Percentiles rank a stretch among this genome's conserved stretches.
Conservation (phyloP, 331 rosid species). For the Quercus tomentella region DNA sequence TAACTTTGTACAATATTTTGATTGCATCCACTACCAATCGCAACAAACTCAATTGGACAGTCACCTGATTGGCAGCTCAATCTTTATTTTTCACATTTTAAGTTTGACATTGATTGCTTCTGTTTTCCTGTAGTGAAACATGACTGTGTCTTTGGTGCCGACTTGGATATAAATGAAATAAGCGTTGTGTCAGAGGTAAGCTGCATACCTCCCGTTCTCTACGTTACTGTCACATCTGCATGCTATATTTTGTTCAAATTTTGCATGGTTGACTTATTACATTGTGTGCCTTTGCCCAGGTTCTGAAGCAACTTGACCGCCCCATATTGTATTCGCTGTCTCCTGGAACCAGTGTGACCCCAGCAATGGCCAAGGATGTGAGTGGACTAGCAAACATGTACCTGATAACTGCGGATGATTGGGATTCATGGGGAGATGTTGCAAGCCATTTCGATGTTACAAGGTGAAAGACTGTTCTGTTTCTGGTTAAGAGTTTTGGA, state of each 20-base stretch:
- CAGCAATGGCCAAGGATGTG: too few species aligned
- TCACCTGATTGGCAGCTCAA: background rate
- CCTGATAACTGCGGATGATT: slow-evolving; percentile 89
- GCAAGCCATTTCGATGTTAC: background rate
- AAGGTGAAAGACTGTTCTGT: slow-evolving; percentile 38
- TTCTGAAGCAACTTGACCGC: slow-evolving; percentile 55
- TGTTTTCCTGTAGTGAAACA: too few species aligned
- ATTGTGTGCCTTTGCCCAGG: slow-evolving; percentile 36
- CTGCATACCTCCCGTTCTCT: slow-evolving; percentile 6
- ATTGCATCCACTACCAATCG: background rate
- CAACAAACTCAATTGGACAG: background rate
- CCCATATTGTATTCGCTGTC: too few species aligned
- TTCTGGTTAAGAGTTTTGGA: slow-evolving; percentile 7
- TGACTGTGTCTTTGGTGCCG: too few species aligned
- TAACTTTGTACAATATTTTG: background rate
- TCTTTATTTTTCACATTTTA: background rate
- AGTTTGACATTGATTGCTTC: too few species aligned
- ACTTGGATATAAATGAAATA: too few species aligned
- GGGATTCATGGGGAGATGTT: slow-evolving; percentile 85
- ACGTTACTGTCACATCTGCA: background rate
- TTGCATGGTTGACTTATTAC: slow-evolving; percentile 6
- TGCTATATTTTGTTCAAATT: background rate
- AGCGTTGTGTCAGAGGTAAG: slow-evolving; percentile 63
- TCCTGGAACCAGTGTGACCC: too few species aligned
- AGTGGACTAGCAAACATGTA: slow-evolving; percentile 74